A percentile compares a stretch with the other conserved stretches of the same genome.
phyloP scores from a whole-genome alignment of 768 basidiomycete species.

The Naematelia aurantialba region DNA sequence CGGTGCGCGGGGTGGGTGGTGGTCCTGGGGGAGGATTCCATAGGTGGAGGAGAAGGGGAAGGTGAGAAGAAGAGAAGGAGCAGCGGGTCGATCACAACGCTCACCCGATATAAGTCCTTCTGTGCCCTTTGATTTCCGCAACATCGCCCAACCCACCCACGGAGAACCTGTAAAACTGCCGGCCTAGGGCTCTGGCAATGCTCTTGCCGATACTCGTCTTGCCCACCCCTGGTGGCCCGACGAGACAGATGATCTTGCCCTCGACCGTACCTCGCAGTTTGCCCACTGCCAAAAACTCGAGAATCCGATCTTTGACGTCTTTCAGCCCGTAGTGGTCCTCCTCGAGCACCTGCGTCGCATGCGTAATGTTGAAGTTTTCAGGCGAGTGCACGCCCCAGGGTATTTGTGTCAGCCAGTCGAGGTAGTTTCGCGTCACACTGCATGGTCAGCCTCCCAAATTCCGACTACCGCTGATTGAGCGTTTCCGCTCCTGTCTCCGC shows the following conservation, averaged over 20 bases:
- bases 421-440: conserved; percentile 80
- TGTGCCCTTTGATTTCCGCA: conserved; percentile 97
- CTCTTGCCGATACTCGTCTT: conserved; percentile 96
- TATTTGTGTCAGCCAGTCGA: conserved; percentile 69
- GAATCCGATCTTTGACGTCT: conserved; percentile 87
- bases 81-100: too few species aligned
- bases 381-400: conserved; percentile 94
- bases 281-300: conserved; percentile 93
- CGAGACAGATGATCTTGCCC: conserved; percentile 95
- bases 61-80: background rate
- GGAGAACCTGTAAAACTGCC: conserved; percentile 89
- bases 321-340: conserved; percentile 91
- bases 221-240: conserved; percentile 95
- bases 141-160: conserved; percentile 96
- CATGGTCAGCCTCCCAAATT: background rate
- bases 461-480: too few species aligned
- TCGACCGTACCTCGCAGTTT: conserved; percentile 90
- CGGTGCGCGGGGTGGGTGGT: background rate
- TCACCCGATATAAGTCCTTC: conserved; percentile 91
- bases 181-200: conserved; percentile 80
- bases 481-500: background rate
- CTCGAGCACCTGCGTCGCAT: conserved; percentile 78
- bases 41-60: background rate
- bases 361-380: conserved; percentile 84
- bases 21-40: background rate